Evolutionary conservation across 768 basidiomycete genomes (phyloP).

Genomic region (Termitomyces sp.): DNA sequence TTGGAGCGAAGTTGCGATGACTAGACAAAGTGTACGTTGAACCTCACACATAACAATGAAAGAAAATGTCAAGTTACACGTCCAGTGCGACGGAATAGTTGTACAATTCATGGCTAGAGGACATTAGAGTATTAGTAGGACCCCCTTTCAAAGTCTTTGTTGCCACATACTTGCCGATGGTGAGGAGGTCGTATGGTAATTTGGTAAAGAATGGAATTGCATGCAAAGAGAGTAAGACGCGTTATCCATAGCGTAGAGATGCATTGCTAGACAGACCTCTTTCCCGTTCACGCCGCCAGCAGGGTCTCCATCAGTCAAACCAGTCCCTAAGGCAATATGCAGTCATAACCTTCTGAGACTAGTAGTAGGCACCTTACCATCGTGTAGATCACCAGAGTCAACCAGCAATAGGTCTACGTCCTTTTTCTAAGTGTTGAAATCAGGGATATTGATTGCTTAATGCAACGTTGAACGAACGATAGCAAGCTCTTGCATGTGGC

Average conservation of each 20-base stretch:
- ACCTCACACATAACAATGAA: neutral
- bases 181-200: conserved; percentile 75
- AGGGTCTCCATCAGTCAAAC: conserved; percentile 71
- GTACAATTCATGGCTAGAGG: conserved; percentile 74
- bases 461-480: neutral
- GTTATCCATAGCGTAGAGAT: neutral
- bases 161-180: conserved; percentile 74
- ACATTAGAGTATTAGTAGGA: neutral
- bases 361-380: conserved; percentile 32
- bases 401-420: neutral
- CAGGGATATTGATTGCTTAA: neutral
- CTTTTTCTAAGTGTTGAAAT: conserved; percentile 20
- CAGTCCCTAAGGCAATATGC: conserved; percentile 45
- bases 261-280: conserved; percentile 44
- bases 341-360: neutral
- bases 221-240: conserved; percentile 23
- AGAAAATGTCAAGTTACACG: conserved; percentile 35
- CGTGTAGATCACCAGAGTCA: conserved; percentile 50
- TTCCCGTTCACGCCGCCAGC: conserved; percentile 67
- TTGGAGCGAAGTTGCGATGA: conserved; percentile 57
- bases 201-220: conserved; percentile 69
- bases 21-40: conserved; percentile 21
- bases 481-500: conserved; percentile 10
- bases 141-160: neutral
- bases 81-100: conserved; percentile 60